Evolutionary conservation across 2,329 filamentous ascomycete genomes (phyloP), one percentile per base, ranked within the genome.

Genomic region (Diaporthe eres): DNA sequence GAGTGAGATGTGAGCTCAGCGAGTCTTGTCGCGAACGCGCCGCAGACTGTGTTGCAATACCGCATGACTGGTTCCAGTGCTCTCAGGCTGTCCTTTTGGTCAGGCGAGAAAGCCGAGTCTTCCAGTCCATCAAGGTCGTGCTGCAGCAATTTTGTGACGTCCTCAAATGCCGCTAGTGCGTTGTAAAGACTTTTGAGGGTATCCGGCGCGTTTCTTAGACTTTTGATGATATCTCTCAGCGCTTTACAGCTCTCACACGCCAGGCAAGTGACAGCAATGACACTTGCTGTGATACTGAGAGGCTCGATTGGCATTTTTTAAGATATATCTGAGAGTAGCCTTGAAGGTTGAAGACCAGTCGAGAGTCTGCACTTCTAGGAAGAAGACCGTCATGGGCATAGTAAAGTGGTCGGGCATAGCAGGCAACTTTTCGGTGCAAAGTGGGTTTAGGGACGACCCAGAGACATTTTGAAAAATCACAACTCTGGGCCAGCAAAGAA

Each of bases 211-310:
- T 55, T 55, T 28, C 13, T 15, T 5, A 55, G 53, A 13, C 57
- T 28, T 13, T 73, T 44, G 17, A 73, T 65, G 9, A n/a, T 28
- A 4, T 55, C 47, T 13, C 55, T 73, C 15, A 73, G 57, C 9
- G 44, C 12, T 53, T 73, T 73, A 8, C 71, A 73, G 44, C 71
- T 73, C 25, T 63, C 17, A 4, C 22, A 73, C 8, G 57, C 51
- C 31, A 73, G 58, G 4, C 71, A 13, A 34, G 71, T 31, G 57
- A 73, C 19, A 22, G 22, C 34, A 44, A 73, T 73, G 17, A 73
- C 71, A 63, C 42, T 37, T 65, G 71, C 71, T 7, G 58, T 73
- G 57, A 73, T 65, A n/a, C 47, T 65, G 22, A 73, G 71, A 73
- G 71, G 57, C 19, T 72, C 71, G 17, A 47, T 47, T 7, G 44